Evolutionary conservation across 305 asterid species (phyloP), one percentile per base, ranked within the genome.

Genomic region (Striga hermonthica): DNA sequence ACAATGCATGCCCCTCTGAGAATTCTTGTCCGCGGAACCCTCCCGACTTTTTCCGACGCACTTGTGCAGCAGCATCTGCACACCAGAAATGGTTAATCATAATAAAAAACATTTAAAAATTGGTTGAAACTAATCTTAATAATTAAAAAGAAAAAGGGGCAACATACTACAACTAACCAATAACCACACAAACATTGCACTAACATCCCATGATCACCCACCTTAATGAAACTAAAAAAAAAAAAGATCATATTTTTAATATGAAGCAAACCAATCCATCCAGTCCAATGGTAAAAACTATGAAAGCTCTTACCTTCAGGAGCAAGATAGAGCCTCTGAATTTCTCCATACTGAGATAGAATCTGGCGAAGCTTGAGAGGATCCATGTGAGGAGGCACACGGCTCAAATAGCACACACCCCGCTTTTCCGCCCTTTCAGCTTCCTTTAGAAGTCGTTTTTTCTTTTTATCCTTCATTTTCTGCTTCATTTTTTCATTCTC

Each of bases 351-450:
- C 60, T 82, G 90, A 57, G 98, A 82, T 7, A 89, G 79, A 74
- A 82, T 78, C 68, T 87, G 95, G 0, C 95, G 89, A 69, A 92
- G 87, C 81, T 74, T 83, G 76, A 76, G 61, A 14, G 92, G 97
- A 66, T 89, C 80, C 96, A 89, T 89, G 68, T 80, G 95, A 34
- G 95, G 96, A 64, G 95, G 95, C 13, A 89, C 79, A 39, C 98
- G 81, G 72, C 95, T 86, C 71, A 89, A 76, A 73, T 89, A 86
- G 76, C 95, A 89, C 69, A 91, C 86, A 39, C 96, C 96, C 41
- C 87, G 87, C 66, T 67, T 86, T 57, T 76, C 75, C 3, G 87
- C 94, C 15, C 69, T 84, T 57, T 62, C 83, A 9, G 86, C 80
- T 74, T 85, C 95, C 74, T 78, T 62, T 4, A 69, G 13, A 11